phyloP scores from a whole-genome alignment of 2,329 filamentous ascomycete species.

The Fusarium austroafricanum region DNA sequence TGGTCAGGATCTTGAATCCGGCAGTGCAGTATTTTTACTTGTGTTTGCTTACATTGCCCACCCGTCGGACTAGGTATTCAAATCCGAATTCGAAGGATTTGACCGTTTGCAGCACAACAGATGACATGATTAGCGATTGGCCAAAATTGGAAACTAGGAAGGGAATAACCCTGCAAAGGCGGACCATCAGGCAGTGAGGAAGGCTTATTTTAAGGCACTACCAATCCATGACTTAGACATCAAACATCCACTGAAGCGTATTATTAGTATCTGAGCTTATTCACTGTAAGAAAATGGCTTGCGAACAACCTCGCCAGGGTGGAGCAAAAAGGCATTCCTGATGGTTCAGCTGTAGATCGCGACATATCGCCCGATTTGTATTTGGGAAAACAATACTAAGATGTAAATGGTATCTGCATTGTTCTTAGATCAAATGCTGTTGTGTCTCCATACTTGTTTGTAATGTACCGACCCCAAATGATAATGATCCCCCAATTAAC shows the following conservation, averaged over 20 bases:
- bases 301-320: neutral
- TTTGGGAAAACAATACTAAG: slow-evolving; percentile 1
- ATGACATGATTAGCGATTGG: slow-evolving; percentile 9
- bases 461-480: slow-evolving; percentile 1
- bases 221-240: neutral
- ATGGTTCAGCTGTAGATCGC: neutral
- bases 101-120: slow-evolving; percentile 2
- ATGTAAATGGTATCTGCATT: slow-evolving; percentile 25
- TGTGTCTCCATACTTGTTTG: slow-evolving; percentile 7
- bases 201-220: slow-evolving; percentile 15
- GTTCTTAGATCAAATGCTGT: slow-evolving; percentile 9
- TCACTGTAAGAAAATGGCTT: slow-evolving; percentile 1
- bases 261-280: neutral
- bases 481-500: slow-evolving; percentile 28
- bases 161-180: slow-evolving; percentile 34
- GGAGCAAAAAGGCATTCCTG: neutral
- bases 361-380: slow-evolving; percentile 19
- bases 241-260: neutral
- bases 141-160: slow-evolving; percentile 30
- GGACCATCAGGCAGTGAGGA: slow-evolving; percentile 27
- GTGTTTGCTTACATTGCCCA: slow-evolving; percentile 4
- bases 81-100: slow-evolving; percentile 10
- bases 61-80: neutral
- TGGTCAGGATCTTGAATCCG: neutral
- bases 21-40: neutral